Conservation (phyloP, 2,329 filamentous ascomycete genomes). For the Pseudocercospora ulei region DNA sequence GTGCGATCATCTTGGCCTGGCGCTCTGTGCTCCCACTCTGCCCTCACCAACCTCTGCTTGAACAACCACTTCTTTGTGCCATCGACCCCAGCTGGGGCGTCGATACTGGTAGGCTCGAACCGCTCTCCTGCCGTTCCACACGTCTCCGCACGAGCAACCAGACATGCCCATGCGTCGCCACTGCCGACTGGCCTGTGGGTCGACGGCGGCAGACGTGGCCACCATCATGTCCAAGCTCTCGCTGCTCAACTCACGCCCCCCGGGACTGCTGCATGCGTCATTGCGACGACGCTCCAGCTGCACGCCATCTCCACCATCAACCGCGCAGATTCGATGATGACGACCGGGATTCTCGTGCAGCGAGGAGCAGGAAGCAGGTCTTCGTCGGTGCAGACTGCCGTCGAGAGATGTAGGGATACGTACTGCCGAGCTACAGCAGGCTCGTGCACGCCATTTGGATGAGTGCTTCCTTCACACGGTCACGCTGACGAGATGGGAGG, state of each 20-base stretch:
- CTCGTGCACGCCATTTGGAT: conserved; percentile 14
- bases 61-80: conserved; percentile 6
- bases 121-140: conserved; percentile 9
- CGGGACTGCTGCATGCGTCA: conserved; percentile 7
- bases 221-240: conserved; percentile 1
- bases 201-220: conserved; percentile 1
- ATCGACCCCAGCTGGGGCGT: conserved; percentile 1
- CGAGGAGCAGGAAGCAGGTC: too few relatives aligned
- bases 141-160: conserved; percentile 15
- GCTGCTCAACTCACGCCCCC: background rate
- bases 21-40: background rate
- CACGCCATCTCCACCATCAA: too few relatives aligned
- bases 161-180: conserved; percentile 5
- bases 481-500: too few relatives aligned
- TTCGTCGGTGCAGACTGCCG: conserved; percentile 8
- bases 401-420: conserved; percentile 12
- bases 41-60: conserved; percentile 3
- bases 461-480: too few relatives aligned
- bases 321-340: too few relatives aligned
- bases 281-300: background rate
- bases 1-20: conserved; percentile 2
- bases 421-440: conserved; percentile 18
- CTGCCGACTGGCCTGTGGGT: background rate
- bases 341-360: background rate
- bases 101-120: conserved; percentile 7